A percentile compares a stretch with the other conserved stretches of the same genome.
Conservation (phyloP, 192 early-diverging fungal species). For the Coemansia sp. region DNA sequence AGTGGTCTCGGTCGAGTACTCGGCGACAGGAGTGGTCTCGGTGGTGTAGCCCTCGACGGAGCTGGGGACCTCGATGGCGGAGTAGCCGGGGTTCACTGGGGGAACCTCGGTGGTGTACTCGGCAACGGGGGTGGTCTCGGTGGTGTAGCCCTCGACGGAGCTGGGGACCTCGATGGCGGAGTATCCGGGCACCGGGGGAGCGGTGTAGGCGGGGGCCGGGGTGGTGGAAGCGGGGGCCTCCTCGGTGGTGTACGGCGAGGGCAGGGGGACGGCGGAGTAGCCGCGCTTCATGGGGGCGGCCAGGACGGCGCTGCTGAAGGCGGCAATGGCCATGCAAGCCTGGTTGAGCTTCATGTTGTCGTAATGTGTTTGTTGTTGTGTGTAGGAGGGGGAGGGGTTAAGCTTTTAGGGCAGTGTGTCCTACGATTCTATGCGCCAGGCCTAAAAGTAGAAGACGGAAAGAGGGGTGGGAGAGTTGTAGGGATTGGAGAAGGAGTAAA, state of each 20-base stretch:
- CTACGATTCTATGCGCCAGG: constrained; percentile 49
- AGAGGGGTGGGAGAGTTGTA: constrained; percentile 1
- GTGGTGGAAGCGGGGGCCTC: constrained; percentile 8
- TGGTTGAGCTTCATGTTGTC: constrained; percentile 53
- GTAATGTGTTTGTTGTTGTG: constrained; percentile 35
- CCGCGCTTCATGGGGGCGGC: constrained; percentile 45
- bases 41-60: constrained; percentile 11
- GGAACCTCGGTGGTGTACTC: background rate
- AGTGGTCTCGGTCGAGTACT: constrained; percentile 13
- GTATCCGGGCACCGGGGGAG: constrained; percentile 10
- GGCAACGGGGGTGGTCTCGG: constrained; percentile 6
- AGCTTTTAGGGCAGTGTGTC: constrained; percentile 27
- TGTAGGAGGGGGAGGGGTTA: constrained; percentile 6
- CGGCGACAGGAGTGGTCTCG: constrained; percentile 4
- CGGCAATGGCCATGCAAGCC: constrained; percentile 46
- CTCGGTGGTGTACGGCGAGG: constrained; percentile 7
- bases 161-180: background rate
- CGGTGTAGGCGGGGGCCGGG: constrained; percentile 8
- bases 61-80: background rate
- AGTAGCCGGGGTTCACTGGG: constrained; percentile 8
- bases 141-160: constrained; percentile 10
- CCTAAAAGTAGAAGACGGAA: constrained; percentile 23
- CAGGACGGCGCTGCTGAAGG: constrained; percentile 41
- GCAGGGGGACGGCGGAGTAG: constrained; percentile 12
- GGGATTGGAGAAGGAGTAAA: constrained; percentile 4